Evolutionary conservation across 257 asterid species (phyloP).

Genomic region (Apocynum venetum): DNA sequence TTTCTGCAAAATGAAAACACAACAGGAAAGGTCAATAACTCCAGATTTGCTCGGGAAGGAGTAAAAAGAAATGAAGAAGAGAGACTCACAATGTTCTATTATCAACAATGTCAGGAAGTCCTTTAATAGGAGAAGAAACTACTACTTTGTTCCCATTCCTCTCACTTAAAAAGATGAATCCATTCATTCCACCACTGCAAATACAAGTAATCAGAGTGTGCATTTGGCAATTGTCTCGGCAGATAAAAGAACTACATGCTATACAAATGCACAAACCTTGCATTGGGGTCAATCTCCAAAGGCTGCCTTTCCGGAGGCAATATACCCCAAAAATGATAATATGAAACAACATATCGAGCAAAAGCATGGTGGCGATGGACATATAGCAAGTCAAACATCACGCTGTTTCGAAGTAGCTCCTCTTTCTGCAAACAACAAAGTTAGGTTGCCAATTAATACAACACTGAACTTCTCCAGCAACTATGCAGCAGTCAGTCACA

Average conservation of each 20-base stretch:
- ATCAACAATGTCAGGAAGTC: slow-evolving; percentile 44
- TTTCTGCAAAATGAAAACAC: slow-evolving; percentile 49
- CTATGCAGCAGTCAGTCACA: neutral
- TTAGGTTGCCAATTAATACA: neutral
- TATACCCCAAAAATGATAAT: slow-evolving; percentile 43
- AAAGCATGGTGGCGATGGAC: slow-evolving; percentile 64
- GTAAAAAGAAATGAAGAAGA: neutral
- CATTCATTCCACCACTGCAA: slow-evolving; percentile 90
- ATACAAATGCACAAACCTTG: slow-evolving; percentile 51
- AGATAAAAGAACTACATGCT: slow-evolving; percentile 7
- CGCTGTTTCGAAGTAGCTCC: slow-evolving; percentile 72
- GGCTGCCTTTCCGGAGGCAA: slow-evolving; percentile 37
- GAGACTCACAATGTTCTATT: slow-evolving; percentile 71
- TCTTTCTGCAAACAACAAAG: slow-evolving; percentile 52
- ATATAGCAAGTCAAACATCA: slow-evolving; percentile 78
- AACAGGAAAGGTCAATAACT: neutral
- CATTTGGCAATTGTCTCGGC: neutral
- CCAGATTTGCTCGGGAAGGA: neutral
- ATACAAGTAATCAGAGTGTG: slow-evolving; percentile 17
- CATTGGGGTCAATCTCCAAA: slow-evolving; percentile 50
- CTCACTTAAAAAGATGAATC: slow-evolving; percentile 65
- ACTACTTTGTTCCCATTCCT: slow-evolving; percentile 53
- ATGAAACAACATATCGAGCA: slow-evolving; percentile 53
- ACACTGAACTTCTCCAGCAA: neutral
- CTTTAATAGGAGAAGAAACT: slow-evolving; percentile 60